Base-by-base conservation (phyloP, 805 yeast species). In the Ogataea trehalophila region DNA sequence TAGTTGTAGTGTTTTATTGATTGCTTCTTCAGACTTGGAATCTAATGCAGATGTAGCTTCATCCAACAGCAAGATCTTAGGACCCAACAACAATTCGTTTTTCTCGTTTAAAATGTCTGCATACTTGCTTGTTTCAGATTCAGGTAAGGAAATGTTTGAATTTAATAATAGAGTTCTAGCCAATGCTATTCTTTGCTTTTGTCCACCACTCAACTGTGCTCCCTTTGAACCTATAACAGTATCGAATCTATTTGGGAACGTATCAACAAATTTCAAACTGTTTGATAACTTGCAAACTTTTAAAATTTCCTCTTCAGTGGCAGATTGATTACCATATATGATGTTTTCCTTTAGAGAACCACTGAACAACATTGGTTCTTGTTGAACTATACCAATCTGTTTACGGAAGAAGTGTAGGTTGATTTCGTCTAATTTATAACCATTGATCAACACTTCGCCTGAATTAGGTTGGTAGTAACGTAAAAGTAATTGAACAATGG, bases 11-110 rank as follows among this genome's bases (percentile, higher is more conserved):
- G 95, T 88, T 43, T 76, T 77, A 62, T 89, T 87, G 37, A 92
- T 95, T 3, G 87, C 79, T 56, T 85, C 83, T 61, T 92, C 98
- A 56, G 91, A 84, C 46, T 86, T 87, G 13, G 95, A 81, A 61
- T 92, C 98, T 44, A 92, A 71, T 0, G 97, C 97, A 33, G 96
- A 87, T 0, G 98, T 92, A 14, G 97, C 96, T 64, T 92, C 98
- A 64, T 92, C 98, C 49, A 92, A 69, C 33, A 92, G 80, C 48
- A 92, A 69, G n/a, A 92, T 75, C 6, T 83, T 75, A 2, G 98
- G 97, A 40, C 82, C 75, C 23, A 64, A 48, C 11, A 64, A 46
- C 29, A 59, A 44, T 22, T 56, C 60, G 16, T 59, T 60, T 4
- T 60, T 53, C 2, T 54, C 49, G 37, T 58, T 60, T 39, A 54